Evolutionary conservation across 1,139 yeast species (phyloP).

Genomic region (Magnusiomyces tetraspermus): DNA sequence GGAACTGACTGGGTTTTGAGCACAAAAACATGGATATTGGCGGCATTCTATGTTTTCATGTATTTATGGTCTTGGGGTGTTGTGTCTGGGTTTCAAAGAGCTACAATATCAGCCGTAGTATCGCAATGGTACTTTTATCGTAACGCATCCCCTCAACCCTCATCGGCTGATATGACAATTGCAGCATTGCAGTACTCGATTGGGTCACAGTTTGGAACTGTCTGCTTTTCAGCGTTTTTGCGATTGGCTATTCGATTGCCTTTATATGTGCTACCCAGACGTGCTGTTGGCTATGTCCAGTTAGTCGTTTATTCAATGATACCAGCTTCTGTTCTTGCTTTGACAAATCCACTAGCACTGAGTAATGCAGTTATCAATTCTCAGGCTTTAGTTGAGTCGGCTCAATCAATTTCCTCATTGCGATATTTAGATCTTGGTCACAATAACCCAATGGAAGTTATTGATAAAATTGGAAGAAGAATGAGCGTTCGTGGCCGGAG

Average conservation of each 20-base stretch:
- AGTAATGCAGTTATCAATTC: conserved; percentile 33
- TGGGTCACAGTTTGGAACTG: conserved; percentile 33
- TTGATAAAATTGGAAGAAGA: neutral
- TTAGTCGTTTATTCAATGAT: conserved; percentile 23
- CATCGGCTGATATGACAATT: conserved; percentile 20
- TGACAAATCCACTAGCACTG: conserved; percentile 34
- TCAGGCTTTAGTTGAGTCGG: conserved; percentile 28
- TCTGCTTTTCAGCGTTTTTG: conserved; percentile 32
- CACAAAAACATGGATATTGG: conserved; percentile 30
- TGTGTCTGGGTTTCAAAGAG: conserved; percentile 33
- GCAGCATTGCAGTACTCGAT: conserved; percentile 26
- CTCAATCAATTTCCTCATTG: conserved; percentile 25
- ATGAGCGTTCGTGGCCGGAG: neutral
- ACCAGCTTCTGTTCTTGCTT: conserved; percentile 26
- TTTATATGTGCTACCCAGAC: conserved; percentile 29
- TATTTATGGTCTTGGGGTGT: conserved; percentile 39
- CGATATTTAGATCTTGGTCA: conserved; percentile 19
- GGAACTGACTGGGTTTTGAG: conserved; percentile 26
- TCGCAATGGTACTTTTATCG: conserved; percentile 36
- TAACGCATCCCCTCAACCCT: conserved; percentile 22
- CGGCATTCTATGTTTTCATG: conserved; percentile 32
- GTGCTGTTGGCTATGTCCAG: conserved; percentile 25
- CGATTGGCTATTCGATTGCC: conserved; percentile 32
- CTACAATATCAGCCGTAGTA: conserved; percentile 31
- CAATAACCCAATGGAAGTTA: conserved; percentile 8